Base-by-base conservation (phyloP, 176 grass and related monocot genomes). In the Urochloa ruziziensis region DNA sequence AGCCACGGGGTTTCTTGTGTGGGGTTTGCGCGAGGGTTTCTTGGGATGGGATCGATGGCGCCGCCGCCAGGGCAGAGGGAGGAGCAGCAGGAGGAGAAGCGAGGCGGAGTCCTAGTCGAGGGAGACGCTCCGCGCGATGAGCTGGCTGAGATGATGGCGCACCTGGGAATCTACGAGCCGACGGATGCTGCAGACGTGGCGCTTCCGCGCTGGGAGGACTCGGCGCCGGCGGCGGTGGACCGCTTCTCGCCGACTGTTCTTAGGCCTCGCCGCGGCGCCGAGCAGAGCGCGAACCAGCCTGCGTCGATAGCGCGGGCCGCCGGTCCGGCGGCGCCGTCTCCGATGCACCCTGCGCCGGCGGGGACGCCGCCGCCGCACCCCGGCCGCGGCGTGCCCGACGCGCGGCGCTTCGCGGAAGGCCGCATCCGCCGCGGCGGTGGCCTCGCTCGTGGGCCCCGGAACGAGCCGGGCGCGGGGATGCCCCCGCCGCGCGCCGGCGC, bases 21-120 rank as follows among this genome's bases (percentile, higher is more conserved):
- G 2, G 40, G 29, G 3, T 13, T 14, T 33, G 70, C 44, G 70
- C 5, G 27, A 28, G 27, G 40, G 59, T 14, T 40, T 75, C 43
- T 64, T 32, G 40, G 35, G 25, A 40, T 64, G 44, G 28, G 70
- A 21, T n/a, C n/a, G 27, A 87, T 87, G 52, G 72, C 72, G 44
- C 25, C 64, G 85, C 19, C 54, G 85, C 51, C 17, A 53, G 60
- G 9, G 52, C 9, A 62, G 54, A 21, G 4, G 30, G 40, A 3
- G 51, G 62, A 0, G 29, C 19, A 1, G 51, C 49, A 24, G 25
- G 30, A 49, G 42, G 63, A 21, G 46, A 48, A 27, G 25, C 19
- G 21, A 15, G 28, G 16, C 8, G 33, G 30, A 24, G 19, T 8
- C 3, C 23, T 5, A 23, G 71, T 3, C 27, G 43, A 49, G 19